These are phyloP conservation scores for Fonsecaea multimorphosa DNA, from an alignment of 2,329 filamentous ascomycete species.

Conservation along the genomic window DNA sequence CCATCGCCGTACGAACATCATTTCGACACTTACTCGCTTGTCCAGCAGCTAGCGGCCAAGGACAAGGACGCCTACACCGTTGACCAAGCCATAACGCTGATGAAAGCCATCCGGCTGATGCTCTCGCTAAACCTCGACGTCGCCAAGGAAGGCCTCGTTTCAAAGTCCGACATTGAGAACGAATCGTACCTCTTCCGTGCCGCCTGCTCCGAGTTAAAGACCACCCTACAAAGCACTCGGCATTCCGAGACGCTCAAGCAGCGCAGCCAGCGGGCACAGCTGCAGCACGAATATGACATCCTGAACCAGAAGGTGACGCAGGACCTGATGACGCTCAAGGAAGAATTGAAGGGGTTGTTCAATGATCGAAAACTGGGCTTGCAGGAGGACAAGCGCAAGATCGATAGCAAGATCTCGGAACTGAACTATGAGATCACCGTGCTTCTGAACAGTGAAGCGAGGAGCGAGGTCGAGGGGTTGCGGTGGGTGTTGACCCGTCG, in stretches of 20 bases:
- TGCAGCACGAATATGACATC: conserved; percentile 97
- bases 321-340: conserved; percentile 79
- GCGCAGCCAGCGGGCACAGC: conserved; percentile 78
- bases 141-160: conserved; percentile 79
- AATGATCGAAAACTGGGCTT: conserved; percentile 95
- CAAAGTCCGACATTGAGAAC: conserved; percentile 92
- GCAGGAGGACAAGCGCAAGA: conserved; percentile 81
- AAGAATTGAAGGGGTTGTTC: conserved; percentile 94
- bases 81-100: conserved; percentile 78
- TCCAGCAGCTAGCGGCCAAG: conserved; percentile 74
- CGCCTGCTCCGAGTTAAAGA: conserved; percentile 87
- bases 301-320: conserved; percentile 82
- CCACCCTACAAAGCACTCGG: conserved; percentile 80
- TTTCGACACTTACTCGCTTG: conserved; percentile 92
- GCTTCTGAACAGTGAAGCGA: conserved; percentile 83
- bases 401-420: conserved; percentile 89
- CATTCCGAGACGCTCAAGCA: conserved; percentile 79
- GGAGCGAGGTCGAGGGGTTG: conserved; percentile 88
- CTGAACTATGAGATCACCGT: conserved; percentile 97
- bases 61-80: conserved; percentile 69
- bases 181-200: conserved; percentile 93
- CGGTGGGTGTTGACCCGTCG: conserved; percentile 79
- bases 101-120: conserved; percentile 86
- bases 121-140: conserved; percentile 80
- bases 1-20: conserved; percentile 88